phyloP scores from a whole-genome alignment of 257 asterid genomes.

The Gynochthodes officinalis region DNA sequence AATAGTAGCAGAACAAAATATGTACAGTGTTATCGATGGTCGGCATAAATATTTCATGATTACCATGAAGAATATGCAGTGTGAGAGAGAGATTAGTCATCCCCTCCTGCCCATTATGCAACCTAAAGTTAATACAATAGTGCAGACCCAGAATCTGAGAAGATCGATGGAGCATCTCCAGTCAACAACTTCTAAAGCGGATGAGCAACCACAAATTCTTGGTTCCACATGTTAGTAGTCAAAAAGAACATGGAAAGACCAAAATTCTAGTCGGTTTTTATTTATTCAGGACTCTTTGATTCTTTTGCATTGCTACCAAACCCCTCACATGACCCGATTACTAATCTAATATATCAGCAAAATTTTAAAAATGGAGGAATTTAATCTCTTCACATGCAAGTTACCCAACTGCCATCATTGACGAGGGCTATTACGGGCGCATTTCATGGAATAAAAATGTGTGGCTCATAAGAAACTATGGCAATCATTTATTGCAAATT shows the following conservation, averaged over 20 bases:
- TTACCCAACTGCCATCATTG: neutral
- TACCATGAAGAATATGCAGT: too few relatives aligned
- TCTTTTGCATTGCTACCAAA: constrained; percentile 20
- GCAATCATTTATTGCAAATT: too few relatives aligned
- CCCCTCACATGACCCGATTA: constrained; percentile 21
- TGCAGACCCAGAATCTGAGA: constrained; percentile 2
- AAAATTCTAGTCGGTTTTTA: constrained; percentile 17
- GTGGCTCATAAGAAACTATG: too few relatives aligned
- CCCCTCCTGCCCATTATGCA: neutral
- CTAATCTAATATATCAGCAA: neutral
- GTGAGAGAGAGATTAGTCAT: neutral
- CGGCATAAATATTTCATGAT: too few relatives aligned
- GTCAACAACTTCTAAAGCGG: neutral
- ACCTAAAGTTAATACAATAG: constrained; percentile 20
- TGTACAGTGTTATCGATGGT: too few relatives aligned
- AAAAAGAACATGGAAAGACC: constrained; percentile 29
- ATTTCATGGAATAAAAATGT: neutral
- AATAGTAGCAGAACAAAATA: too few relatives aligned
- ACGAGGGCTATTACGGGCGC: neutral
- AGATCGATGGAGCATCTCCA: constrained; percentile 5
- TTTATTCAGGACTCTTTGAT: neutral
- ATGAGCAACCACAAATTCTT: constrained; percentile 14
- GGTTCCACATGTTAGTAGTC: constrained; percentile 29
- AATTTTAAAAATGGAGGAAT: neutral
- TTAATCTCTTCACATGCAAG: constrained; percentile 15